Percentiles rank a stretch among this genome's conserved stretches.
Conservation (phyloP, 2,329 filamentous ascomycete genomes). For the Malbranchea cinnamomea region DNA sequence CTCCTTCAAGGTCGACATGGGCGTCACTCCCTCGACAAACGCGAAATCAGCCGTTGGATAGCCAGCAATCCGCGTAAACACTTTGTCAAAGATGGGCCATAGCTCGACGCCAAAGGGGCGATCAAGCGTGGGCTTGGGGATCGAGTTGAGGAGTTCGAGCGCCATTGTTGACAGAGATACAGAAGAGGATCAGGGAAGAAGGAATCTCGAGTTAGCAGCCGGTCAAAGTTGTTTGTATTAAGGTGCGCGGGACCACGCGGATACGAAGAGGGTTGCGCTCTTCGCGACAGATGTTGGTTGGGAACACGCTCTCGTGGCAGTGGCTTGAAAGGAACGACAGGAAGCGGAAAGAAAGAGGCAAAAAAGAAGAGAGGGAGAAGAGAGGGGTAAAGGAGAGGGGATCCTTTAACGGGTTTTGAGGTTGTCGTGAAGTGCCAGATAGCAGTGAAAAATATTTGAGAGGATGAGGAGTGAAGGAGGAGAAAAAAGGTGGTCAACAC, state of each 20-base stretch:
- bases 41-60: slow-evolving; percentile 68
- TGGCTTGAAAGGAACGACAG: background rate
- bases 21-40: slow-evolving; percentile 62
- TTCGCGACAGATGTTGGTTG: background rate
- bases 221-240: background rate
- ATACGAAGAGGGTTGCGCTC: background rate
- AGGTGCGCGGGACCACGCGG: background rate
- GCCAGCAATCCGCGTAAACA: slow-evolving; percentile 54
- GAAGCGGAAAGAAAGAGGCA: slow-evolving; percentile 5
- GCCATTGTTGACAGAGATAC: slow-evolving; percentile 5
- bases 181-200: slow-evolving; percentile 2
- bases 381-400: background rate
- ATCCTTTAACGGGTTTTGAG: background rate
- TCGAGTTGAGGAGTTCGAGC: slow-evolving; percentile 7
- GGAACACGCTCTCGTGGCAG: background rate
- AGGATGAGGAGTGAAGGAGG: background rate
- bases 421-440: background rate
- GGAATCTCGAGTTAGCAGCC: background rate
- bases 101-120: slow-evolving; percentile 69
- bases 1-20: slow-evolving; percentile 71
- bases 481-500: too few species aligned
- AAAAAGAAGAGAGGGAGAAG: slow-evolving; percentile 1
- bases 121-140: slow-evolving; percentile 54
- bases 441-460: background rate
- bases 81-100: slow-evolving; percentile 81